Evolutionary conservation across 2,329 filamentous ascomycete genomes (phyloP).

Genomic region (Ophiosphaerella herpotricha): DNA sequence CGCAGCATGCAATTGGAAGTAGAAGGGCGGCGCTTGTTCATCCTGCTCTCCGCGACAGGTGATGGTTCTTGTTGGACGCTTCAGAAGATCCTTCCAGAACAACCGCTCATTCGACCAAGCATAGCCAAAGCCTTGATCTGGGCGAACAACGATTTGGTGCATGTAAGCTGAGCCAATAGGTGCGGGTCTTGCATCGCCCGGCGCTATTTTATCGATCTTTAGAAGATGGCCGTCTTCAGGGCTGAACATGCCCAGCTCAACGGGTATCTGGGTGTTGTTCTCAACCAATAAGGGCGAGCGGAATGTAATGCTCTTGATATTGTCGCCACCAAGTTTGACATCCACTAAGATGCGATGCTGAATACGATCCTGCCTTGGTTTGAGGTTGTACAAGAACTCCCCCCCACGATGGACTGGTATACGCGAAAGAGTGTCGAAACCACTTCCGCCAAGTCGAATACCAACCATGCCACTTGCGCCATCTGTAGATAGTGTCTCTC

Average conservation of each 20-base stretch:
- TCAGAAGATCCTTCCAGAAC: conserved; percentile 91
- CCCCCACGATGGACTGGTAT: conserved; percentile 94
- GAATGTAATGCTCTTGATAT: conserved; percentile 97
- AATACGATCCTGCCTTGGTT: conserved; percentile 82
- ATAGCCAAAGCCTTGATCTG: conserved; percentile 95
- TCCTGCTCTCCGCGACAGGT: conserved; percentile 86
- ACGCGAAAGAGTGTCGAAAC: conserved; percentile 86
- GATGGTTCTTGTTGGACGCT: conserved; percentile 81
- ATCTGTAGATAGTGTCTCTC: conserved; percentile 87
- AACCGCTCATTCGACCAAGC: conserved; percentile 88
- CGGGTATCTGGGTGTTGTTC: conserved; percentile 94
- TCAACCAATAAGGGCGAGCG: conserved; percentile 90
- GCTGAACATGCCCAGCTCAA: conserved; percentile 91
- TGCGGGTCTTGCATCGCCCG: conserved; percentile 85
- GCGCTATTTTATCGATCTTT: conserved; percentile 97
- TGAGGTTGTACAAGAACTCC: conserved; percentile 85
- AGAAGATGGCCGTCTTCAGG: conserved; percentile 84
- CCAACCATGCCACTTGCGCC: conserved; percentile 78
- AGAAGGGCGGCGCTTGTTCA: conserved; percentile 80
- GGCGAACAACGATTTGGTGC: conserved; percentile 84
- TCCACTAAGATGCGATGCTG: conserved; percentile 91
- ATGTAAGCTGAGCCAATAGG: conserved; percentile 91
- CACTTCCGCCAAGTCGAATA: conserved; percentile 86
- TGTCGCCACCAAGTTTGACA: conserved; percentile 86
- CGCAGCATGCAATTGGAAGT: conserved; percentile 90